Evolutionary conservation across 176 grass and related monocot species (phyloP).

Genomic region (Saccharum spontaneum): DNA sequence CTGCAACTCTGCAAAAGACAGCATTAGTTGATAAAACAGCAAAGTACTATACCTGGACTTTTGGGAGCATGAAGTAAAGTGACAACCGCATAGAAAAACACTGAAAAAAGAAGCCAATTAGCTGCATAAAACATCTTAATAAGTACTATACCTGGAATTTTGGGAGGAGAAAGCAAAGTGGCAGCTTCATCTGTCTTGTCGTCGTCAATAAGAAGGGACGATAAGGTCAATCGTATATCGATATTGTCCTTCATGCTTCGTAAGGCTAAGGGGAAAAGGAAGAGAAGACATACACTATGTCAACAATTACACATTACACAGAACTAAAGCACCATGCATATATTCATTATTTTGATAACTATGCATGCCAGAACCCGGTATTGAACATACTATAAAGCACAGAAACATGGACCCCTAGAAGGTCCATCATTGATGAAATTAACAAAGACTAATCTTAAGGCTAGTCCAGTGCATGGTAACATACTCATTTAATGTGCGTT

Average conservation of each 20-base stretch:
- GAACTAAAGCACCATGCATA: neutral
- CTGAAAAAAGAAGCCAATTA: neutral
- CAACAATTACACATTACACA: slow-evolving; percentile 22
- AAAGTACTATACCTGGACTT: slow-evolving; percentile 33
- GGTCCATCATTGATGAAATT: slow-evolving; percentile 14
- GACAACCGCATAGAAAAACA: slow-evolving; percentile 41
- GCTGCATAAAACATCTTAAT: neutral
- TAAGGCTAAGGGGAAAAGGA: slow-evolving; percentile 53
- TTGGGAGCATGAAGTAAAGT: slow-evolving; percentile 65
- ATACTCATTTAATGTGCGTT: neutral
- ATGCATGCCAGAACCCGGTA: neutral
- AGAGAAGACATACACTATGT: neutral
- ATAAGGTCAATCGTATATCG: slow-evolving; percentile 65
- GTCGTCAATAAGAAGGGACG: slow-evolving; percentile 71
- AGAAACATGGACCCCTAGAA: neutral
- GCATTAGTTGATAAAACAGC: neutral
- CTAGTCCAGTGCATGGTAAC: neutral
- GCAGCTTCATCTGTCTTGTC: slow-evolving; percentile 64
- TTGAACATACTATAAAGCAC: neutral
- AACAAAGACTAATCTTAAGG: neutral
- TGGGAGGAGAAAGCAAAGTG: slow-evolving; percentile 70
- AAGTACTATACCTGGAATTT: slow-evolving; percentile 43
- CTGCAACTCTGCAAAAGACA: slow-evolving; percentile 28
- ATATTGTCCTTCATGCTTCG: slow-evolving; percentile 62
- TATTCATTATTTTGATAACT: neutral